Conservation (phyloP, 257 asterid species). For the Hygrophila difformis region DNA sequence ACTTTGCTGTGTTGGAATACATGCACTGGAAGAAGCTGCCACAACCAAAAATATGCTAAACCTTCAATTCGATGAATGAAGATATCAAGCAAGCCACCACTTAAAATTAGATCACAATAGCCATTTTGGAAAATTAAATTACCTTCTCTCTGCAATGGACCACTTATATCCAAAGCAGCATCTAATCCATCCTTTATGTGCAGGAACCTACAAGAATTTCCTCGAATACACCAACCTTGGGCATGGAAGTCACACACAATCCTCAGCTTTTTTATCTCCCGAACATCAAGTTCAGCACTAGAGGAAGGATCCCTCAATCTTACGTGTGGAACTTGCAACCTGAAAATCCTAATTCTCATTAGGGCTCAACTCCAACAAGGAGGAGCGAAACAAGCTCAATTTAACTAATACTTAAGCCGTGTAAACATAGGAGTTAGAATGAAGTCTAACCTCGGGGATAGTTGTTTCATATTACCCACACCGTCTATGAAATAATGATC, state of each 20-base stretch:
- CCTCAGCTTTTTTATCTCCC: conserved; percentile 43
- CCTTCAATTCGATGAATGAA: conserved; percentile 18
- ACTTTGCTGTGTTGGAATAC: conserved; percentile 24
- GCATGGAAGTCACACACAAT: conserved; percentile 63
- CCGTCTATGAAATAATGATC: conserved; percentile 24
- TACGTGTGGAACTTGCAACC: conserved; percentile 40
- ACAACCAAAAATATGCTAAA: conserved; percentile 24
- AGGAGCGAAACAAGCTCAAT: conserved; percentile 16
- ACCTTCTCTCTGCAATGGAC: conserved; percentile 43
- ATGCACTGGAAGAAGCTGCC: conserved; percentile 36
- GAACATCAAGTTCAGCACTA: conserved; percentile 26
- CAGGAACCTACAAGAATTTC: conserved; percentile 75
- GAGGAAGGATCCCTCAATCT: conserved; percentile 47
- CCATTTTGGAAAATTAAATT: conserved; percentile 17
- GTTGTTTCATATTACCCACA: conserved; percentile 22
- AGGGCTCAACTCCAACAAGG: conserved; percentile 21
- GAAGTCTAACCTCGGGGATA: conserved; percentile 44
- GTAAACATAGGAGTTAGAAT: conserved; percentile 12
- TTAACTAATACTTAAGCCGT: conserved; percentile 15
- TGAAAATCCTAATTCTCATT: conserved; percentile 39
- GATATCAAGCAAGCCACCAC: conserved; percentile 12
- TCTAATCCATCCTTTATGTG: conserved; percentile 48
- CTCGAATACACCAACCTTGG: conserved; percentile 94
- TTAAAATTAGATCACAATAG: conserved; percentile 15
- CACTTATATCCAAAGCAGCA: conserved; percentile 26